Evolutionary conservation across 2,329 filamentous ascomycete species (phyloP), one percentile per base, ranked within the genome.

Genomic region (Aotearoamyces nothofagi): DNA sequence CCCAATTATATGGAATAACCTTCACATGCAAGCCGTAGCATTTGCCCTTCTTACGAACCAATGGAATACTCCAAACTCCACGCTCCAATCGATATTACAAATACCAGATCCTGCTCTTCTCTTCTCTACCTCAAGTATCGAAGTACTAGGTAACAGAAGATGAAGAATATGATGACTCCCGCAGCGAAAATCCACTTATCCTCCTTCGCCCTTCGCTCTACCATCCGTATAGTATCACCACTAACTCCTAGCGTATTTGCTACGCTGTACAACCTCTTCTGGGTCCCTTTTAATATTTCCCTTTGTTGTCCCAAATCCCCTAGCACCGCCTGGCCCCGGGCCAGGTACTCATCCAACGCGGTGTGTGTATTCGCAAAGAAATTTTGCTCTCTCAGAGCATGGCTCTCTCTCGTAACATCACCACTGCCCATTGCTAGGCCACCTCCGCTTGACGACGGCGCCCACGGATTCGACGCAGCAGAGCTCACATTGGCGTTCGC

Each of bases 131-230:
- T 62, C 55, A 98, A 53, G 50, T 71, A 96, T 55, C 86, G 79
- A 48, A 98, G 50, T 32, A 92, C 84, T 39, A 90, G 57, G 73
- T 83, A 96, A 54, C 87, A 93, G 50, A 98, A 98, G 20, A 69
- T 49, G 45, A 96, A 80, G 53, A 98, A 98, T 19, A 90, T 55
- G 4, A 92, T 55, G 3, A 87, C 83, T 0, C 90, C 84, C 0
- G 61, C 78, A 66, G 79, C 80, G 52, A 98, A 98, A 19, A 98
- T 92, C 84, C 86, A 96, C 57, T 94, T 96, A 52, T 98, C 90
- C 60, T 96, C 80, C 52, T 74, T 79, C 28, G 90, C 84, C 37
- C 90, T 66, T 42, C 90, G 60, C 57, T 96, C 87, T 23, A 98
- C 78, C 83, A 90, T 96, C 26, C 90, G 74, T 39, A 98, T 98